Evolutionary conservation across 495 filamentous ascomycete species (phyloP), one percentile per base, ranked within the genome.

Genomic region (Astrocystis sublimbata): DNA sequence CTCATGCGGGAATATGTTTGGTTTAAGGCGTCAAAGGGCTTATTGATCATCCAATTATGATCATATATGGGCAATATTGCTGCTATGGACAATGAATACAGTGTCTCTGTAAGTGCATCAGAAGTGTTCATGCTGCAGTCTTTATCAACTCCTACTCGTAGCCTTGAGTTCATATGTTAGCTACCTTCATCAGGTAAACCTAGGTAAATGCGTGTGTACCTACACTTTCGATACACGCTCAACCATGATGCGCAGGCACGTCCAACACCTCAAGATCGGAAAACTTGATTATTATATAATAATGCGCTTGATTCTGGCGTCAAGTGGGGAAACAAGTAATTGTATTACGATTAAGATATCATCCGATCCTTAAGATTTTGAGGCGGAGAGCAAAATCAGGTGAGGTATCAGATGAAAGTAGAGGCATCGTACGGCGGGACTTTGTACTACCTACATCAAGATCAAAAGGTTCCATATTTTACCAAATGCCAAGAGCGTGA

Each of bases 1-100:
- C n/a, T 49, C 46, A 49, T 49, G 46, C 46, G 46, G 46, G 17
- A 49, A n/a, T n/a, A n/a, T 31, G 46, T 23, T 49, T 30, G n/a
- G n/a, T 49, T 47, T 15, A 26, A 26, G 45, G 28, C 10, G 45
- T 47, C 12, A 30, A 49, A 28, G 45, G 45, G 24, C 24, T n/a
- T 49, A 28, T 49, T 49, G 23, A 49, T n/a, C n/a, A n/a, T n/a
- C n/a, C n/a, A n/a, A n/a, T n/a, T n/a, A n/a, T n/a, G n/a, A n/a
- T n/a, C n/a, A n/a, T n/a, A n/a, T n/a, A n/a, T n/a, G n/a, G n/a
- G n/a, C n/a, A n/a, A n/a, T n/a, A n/a, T n/a, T n/a, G n/a, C n/a
- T n/a, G n/a, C n/a, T n/a, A n/a, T n/a, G n/a, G n/a, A n/a, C n/a
- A n/a, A n/a, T n/a, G n/a, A n/a, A n/a, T n/a, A n/a, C n/a, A n/a